Base-by-base conservation (phyloP, 768 basidiomycete genomes). In the Naganishia antarctica region DNA sequence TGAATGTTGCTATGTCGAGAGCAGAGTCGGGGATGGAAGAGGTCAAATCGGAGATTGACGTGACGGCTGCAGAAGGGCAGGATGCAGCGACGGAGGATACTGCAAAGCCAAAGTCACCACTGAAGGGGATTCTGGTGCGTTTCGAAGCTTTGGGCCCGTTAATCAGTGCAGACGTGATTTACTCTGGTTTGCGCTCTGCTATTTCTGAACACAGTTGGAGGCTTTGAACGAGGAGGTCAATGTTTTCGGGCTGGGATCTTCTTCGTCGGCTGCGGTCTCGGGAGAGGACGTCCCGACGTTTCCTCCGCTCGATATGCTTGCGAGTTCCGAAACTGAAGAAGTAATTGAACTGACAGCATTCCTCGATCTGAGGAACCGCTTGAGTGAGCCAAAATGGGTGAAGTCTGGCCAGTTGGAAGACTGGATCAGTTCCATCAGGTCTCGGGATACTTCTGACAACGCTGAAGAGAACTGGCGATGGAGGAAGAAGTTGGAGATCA, bases 301-400 rank as follows among this genome's bases (percentile, higher is more conserved):
- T 47, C 46, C 23, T 62, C n/a, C 65, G 63, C 44, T 25, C 7
- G 46, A 62, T 41, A 34, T 60, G 47, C 63, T 31, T 21, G 13
- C 5, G 11, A 18, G 15, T 34, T 15, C 31, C 31, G n/a, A 23
- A 13, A 18, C 32, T 28, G 16, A 12, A 65, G 70, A 68, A 32
- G 46, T n/a, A 26, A 47, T 63, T 69, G 68, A 63, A 23, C 79
- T 96, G 48, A 72, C 84, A 11, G 86, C 88, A 25, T 83, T 91
- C 78, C 83, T 98, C 66, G 94, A 99, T 76, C 89, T 84, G 63
- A 84, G 84, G 32, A 85, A 88, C 64, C 96, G 96, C 0, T 79
- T 98, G 34, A 92, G 91, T 16, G 92, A 97, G 75, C 91, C 96
- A 7, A 89, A 91, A 75, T 99, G 94, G 96, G 91, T 91, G 40